Conservation (phyloP, 306 rosid species). For the Castanospermum australe region DNA sequence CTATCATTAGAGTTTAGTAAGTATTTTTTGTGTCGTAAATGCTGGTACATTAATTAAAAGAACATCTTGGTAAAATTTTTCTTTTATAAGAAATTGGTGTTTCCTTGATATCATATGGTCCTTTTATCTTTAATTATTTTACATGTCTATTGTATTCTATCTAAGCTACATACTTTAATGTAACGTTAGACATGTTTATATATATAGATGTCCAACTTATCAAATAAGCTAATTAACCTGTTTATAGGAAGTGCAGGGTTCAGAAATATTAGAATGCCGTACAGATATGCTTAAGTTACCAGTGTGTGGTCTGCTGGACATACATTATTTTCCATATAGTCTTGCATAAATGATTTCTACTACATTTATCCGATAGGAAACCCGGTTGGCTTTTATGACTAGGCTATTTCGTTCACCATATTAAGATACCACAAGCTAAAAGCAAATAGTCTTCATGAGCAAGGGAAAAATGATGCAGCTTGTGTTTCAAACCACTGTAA, state of each 20-base stretch:
- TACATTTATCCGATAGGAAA: conserved; percentile 15
- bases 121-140: background rate
- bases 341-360: conserved; percentile 15
- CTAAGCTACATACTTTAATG: conserved; percentile 3
- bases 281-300: background rate
- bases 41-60: background rate
- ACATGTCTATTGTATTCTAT: background rate
- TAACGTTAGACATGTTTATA: background rate
- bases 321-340: background rate
- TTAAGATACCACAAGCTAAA: conserved; percentile 66
- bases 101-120: background rate
- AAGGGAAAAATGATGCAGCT: conserved; percentile 31
- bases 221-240: background rate
- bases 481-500: conserved; percentile 37
- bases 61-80: background rate
- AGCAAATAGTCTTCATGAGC: conserved; percentile 32
- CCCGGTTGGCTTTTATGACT: conserved; percentile 27
- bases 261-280: background rate
- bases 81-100: conserved; percentile 12
- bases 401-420: conserved; percentile 76
- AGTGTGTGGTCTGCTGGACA: background rate
- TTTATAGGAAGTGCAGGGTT: background rate
- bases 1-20: background rate
- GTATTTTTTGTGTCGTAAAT: background rate
- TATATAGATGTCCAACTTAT: background rate